Evolutionary conservation across 1,284 basidiomycete genomes (phyloP), one percentile per base, ranked within the genome.

Genomic region (Erythrobasidium hasegawianum): DNA sequence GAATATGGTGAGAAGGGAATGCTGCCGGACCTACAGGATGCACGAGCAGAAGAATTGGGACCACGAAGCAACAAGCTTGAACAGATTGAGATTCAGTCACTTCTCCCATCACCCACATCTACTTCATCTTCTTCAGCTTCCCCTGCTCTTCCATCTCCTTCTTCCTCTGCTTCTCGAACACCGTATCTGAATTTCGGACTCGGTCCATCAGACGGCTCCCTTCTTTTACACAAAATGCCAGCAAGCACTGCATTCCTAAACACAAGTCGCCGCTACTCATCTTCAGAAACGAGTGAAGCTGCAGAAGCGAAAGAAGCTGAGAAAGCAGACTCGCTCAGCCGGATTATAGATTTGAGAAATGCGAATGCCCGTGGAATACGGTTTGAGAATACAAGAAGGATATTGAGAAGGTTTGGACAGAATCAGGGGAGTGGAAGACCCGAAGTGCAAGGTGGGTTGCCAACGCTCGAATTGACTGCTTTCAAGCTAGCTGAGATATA

Each of bases 291-390:
- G 16, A n/a, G n/a, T n/a, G 64, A 72, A 24, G 61, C 65, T 13
- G 71, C 75, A 13, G 69, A 74, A 54, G 58, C 65, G 22, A 77
- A 76, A 54, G 86, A 90, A 74, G 64, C 80, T 40, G 73, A 74
- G 70, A 91, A 88, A 77, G 83, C 83, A 10, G 84, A 84, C 67
- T 77, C 81, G 70, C 81, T 96, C 67, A 84, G 86, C 39, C 82
- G 84, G 68, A 79, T 93, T 41, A 79, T 92, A 54, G 93, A 96
- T 78, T 79, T 97, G 73, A 81, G 87, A 67, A 96, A 97, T 75
- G 87, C 94, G 22, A 88, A 87, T 73, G 89, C 89, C 40, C 81
- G 80, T 54, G 90, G 89, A n/a, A 87, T 97, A 69, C 85, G 89
- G 69, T 88, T 84, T 70, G 89, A 93, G 78, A 97, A 97, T 77